Percentiles rank a stretch among this genome's conserved stretches.
Evolutionary conservation across 768 basidiomycete species (phyloP).

Genomic region (Boletus sp.): DNA sequence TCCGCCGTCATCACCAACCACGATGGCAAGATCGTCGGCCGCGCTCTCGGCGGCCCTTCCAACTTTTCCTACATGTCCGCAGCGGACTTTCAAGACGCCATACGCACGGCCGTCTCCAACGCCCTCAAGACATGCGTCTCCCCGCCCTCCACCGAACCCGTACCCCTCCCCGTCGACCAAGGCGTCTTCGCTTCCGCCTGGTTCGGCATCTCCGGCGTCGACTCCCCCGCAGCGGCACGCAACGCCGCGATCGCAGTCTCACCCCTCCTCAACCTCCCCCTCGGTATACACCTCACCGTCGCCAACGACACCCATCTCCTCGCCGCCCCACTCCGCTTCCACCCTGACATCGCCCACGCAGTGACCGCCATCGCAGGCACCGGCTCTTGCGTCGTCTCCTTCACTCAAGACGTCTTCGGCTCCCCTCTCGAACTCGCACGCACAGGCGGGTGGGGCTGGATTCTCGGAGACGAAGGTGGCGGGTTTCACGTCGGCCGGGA

Average conservation of each 20-base stretch:
- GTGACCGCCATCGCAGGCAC: conserved; percentile 81
- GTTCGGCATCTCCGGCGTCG: conserved; percentile 83
- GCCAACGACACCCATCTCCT: conserved; percentile 86
- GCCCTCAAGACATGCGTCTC: conserved; percentile 51
- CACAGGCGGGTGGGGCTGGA: conserved; percentile 82
- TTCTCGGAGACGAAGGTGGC: conserved; percentile 81
- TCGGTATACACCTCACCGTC: conserved; percentile 54
- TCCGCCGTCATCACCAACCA: conserved; percentile 64
- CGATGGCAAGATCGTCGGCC: conserved; percentile 60
- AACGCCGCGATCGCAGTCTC: conserved; percentile 56
- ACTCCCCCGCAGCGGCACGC: conserved; percentile 62
- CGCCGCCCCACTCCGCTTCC: conserved; percentile 69
- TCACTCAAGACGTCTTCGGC: conserved; percentile 42
- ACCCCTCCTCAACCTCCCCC: conserved; percentile 54
- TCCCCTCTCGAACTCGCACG: conserved; percentile 63
- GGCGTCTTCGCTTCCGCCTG: conserved; percentile 65
- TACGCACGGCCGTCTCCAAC: conserved; percentile 49
- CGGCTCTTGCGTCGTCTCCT: conserved; percentile 73
- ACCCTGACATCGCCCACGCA: conserved; percentile 57
- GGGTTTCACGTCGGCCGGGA: conserved; percentile 80
- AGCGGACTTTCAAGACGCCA: conserved; percentile 54
- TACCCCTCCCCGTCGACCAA: conserved; percentile 38
- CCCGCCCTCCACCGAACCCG: conserved; percentile 35
- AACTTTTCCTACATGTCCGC: conserved; percentile 80
- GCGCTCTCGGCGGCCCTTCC: conserved; percentile 73